Evolutionary conservation across 2,329 filamentous ascomycete genomes (phyloP).

Genomic region (Monilinia vaccinii-corymbosi): DNA sequence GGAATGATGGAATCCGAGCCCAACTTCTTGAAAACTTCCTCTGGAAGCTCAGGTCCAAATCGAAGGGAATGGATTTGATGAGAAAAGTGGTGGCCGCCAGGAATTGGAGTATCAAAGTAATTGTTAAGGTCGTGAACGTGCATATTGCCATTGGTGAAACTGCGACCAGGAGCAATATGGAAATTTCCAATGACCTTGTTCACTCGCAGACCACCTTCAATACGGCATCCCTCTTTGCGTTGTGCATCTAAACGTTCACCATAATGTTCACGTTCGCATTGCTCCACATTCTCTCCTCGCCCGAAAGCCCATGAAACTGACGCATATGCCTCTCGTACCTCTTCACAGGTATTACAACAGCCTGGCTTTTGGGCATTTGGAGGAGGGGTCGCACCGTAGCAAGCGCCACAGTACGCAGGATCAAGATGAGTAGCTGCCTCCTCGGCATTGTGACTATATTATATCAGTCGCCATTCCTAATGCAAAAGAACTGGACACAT

Average conservation of each 20-base stretch:
- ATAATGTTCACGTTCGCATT: constrained; percentile 93
- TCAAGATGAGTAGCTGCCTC: constrained; percentile 70
- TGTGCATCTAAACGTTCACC: constrained; percentile 79
- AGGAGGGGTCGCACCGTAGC: constrained; percentile 77
- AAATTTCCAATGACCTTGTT: constrained; percentile 99
- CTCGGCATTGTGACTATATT: constrained; percentile 50
- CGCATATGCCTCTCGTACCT: constrained; percentile 92
- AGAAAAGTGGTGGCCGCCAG: constrained; percentile 72
- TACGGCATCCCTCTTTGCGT: constrained; percentile 83
- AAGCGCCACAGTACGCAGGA: constrained; percentile 85
- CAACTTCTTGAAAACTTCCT: constrained; percentile 54
- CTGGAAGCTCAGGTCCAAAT: constrained; percentile 86
- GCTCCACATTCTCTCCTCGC: constrained; percentile 82
- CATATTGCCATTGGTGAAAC: constrained; percentile 93
- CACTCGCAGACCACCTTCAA: constrained; percentile 84
- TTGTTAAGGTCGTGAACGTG: constrained; percentile 97
- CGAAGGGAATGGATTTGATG: constrained; percentile 83
- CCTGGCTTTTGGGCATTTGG: constrained; percentile 64
- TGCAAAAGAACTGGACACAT: constrained; percentile 23
- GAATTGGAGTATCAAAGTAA: constrained; percentile 69
- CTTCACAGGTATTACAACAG: constrained; percentile 95
- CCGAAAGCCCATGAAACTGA: constrained; percentile 88
- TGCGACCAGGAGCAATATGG: constrained; percentile 91
- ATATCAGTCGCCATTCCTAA: constrained; percentile 9
- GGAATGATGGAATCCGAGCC: constrained; percentile 41